Conservation (phyloP, 2,329 filamentous ascomycete species). For the Diaporthe ilicicola region DNA sequence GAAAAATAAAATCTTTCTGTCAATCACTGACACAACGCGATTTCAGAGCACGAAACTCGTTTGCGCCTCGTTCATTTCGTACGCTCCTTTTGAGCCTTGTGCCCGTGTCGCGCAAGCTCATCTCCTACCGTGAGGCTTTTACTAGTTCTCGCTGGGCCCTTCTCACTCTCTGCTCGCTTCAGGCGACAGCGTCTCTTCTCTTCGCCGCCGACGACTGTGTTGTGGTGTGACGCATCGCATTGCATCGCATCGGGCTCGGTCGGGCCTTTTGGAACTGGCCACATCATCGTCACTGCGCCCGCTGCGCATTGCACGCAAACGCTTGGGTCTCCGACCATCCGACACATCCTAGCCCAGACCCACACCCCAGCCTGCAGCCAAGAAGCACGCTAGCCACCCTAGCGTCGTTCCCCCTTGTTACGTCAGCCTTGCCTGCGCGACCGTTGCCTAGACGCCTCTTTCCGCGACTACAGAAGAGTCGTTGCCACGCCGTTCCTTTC, state of each 20-base stretch:
- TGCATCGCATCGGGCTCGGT: conserved; percentile 32
- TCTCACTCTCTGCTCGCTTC: conserved; percentile 1
- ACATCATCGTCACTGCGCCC: conserved; percentile 39
- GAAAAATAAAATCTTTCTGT: not conserved
- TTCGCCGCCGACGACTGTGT: conserved; percentile 7
- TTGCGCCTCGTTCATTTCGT: conserved; percentile 42
- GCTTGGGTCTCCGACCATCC: conserved; percentile 35
- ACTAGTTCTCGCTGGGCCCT: conserved; percentile 54
- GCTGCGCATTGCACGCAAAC: conserved; percentile 26
- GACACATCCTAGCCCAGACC: conserved; percentile 32
- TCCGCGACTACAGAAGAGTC: conserved; percentile 34
- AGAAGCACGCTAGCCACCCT: conserved; percentile 29
- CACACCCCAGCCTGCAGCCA: conserved; percentile 32
- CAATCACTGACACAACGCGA: conserved; percentile 28
- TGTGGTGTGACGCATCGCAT: conserved; percentile 28
- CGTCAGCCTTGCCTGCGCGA: conserved; percentile 40
- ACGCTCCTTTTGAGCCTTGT: conserved; percentile 44
- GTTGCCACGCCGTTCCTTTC: not conserved
- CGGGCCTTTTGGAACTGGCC: conserved; percentile 39
- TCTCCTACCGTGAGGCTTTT: conserved; percentile 47
- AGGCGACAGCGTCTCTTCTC: conserved; percentile 6
- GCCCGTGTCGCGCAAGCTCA: conserved; percentile 32
- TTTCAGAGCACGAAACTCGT: conserved; percentile 24
- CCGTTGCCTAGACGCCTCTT: conserved; percentile 30
- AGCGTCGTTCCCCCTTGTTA: conserved; percentile 37